Evolutionary conservation across 805 yeast species (phyloP), one percentile per base, ranked within the genome.

Genomic region (Saccharomycopsis selenospora): DNA sequence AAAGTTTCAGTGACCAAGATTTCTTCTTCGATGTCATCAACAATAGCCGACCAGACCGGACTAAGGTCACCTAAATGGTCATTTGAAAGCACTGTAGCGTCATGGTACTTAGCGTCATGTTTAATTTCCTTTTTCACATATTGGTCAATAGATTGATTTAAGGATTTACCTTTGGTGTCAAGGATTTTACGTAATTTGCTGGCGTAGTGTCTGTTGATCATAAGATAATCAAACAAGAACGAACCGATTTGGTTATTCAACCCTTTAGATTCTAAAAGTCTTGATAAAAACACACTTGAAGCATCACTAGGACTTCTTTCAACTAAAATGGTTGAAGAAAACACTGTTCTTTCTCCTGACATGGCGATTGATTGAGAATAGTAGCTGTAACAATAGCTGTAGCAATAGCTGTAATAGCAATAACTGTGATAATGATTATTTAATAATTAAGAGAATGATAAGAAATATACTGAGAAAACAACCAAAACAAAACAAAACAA

Each of bases 211-310:
- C 49, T 29, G 44, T 53, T 53, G 10, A 72, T 62, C 18, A 74
- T 73, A 20, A 75, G 71, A 72, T 75, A 72, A 13, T 75, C 76
- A 55, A 70, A 72, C 6, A 69, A 64, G 47, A 55, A 56, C 52
- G 71, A 74, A 1, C 73, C 71, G 50, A 69, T 56, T 49, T 72
- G 75, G n/a, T 72, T 57, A 49, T 66, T 59, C 18, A 75, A 70
- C 13, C 66, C 62, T 20, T 63, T 58, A n/a, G 62, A 57, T 50
- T 71, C 61, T 33, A 71, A 61, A 7, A 51, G 38, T 43, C 56
- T 25, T n/a, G 52, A 48, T 8, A 44, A 25, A 29, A 47, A 53
- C 13, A 53, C 27, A 25, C 42, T 46, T 14, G 52, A 36, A 26
- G 51, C 43, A 8, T 53, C 54, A 10, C 13, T 18, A 23, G 56